A percentile compares a stretch with the other conserved stretches of the same genome.
Evolutionary conservation across 2,329 filamentous ascomycete genomes (phyloP).

Genomic region (Fusarium lateritium): DNA sequence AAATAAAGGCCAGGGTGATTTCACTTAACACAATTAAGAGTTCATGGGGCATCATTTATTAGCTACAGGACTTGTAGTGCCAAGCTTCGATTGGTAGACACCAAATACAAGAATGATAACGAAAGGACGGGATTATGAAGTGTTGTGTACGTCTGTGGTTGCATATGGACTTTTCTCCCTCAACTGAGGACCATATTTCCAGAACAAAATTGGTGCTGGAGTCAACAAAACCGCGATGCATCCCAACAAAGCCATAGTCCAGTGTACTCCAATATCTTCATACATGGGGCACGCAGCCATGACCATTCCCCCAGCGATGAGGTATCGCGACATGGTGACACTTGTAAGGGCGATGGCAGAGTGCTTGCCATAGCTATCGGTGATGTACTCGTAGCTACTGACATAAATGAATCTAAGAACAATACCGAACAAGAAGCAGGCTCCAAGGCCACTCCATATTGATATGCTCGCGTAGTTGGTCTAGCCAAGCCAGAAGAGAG

Average conservation of each 20-base stretch:
- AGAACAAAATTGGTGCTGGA: slow-evolving; percentile 56
- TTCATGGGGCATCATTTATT: too few species aligned
- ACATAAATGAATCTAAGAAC: slow-evolving; percentile 66
- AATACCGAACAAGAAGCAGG: slow-evolving; percentile 67
- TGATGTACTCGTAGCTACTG: slow-evolving; percentile 69
- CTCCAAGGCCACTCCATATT: slow-evolving; percentile 64
- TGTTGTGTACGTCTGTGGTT: not conserved
- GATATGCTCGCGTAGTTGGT: slow-evolving; percentile 61
- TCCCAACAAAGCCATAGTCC: slow-evolving; percentile 58
- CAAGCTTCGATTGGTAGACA: too few species aligned
- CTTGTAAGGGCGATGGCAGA: slow-evolving; percentile 57
- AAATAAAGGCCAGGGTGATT: too few species aligned
- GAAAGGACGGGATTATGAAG: too few species aligned
- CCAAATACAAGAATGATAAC: too few species aligned
- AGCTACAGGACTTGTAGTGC: too few species aligned
- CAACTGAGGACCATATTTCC: slow-evolving; percentile 46
- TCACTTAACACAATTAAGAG: too few species aligned
- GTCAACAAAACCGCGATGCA: slow-evolving; percentile 52
- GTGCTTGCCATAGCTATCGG: slow-evolving; percentile 69
- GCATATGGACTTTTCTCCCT: slow-evolving; percentile 19
- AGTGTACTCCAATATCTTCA: slow-evolving; percentile 57
- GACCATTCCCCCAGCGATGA: slow-evolving; percentile 57
- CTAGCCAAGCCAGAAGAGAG: slow-evolving; percentile 73
- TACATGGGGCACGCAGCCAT: slow-evolving; percentile 59
- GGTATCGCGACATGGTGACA: slow-evolving; percentile 52